These are phyloP conservation scores for Teratosphaeria epicoccoides DNA, from an alignment of 2,329 filamentous ascomycete species.

Conservation along the genomic window DNA sequence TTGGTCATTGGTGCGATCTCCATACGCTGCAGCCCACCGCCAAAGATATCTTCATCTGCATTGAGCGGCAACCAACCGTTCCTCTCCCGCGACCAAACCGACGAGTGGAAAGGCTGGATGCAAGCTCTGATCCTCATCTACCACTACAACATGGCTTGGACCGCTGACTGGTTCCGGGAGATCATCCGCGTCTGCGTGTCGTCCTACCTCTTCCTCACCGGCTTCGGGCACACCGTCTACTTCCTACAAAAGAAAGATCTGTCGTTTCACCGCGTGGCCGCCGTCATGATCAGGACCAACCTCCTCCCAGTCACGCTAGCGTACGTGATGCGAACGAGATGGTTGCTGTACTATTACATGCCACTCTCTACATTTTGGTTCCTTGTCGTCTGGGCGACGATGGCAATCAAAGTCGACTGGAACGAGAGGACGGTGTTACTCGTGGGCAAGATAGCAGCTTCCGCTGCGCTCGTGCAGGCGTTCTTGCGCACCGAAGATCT, in stretches of 20 bases:
- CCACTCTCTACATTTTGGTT: slow-evolving; percentile 54
- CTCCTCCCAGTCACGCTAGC: slow-evolving; percentile 43
- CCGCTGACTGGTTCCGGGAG: slow-evolving; percentile 43
- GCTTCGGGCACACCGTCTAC: slow-evolving; percentile 51
- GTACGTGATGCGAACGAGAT: slow-evolving; percentile 47
- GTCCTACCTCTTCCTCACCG: slow-evolving; percentile 52
- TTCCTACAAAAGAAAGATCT: slow-evolving; percentile 48
- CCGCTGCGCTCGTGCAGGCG: slow-evolving; percentile 32
- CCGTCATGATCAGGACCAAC: slow-evolving; percentile 48
- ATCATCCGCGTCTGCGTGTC: slow-evolving; percentile 45
- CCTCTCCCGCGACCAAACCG: slow-evolving; percentile 46
- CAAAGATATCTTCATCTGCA: background rate
- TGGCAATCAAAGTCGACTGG: slow-evolving; percentile 32
- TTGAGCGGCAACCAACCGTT: slow-evolving; percentile 29
- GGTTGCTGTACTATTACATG: slow-evolving; percentile 49
- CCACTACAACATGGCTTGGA: slow-evolving; percentile 47
- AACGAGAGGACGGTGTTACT: slow-evolving; percentile 38
- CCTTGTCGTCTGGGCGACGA: slow-evolving; percentile 44
- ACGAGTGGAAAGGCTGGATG: slow-evolving; percentile 60
- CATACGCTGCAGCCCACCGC: slow-evolving; percentile 7
- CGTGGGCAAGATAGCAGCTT: slow-evolving; percentile 38
- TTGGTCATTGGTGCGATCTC: slow-evolving; percentile 22
- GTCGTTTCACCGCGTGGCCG: slow-evolving; percentile 42
- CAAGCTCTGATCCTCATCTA: slow-evolving; percentile 47
- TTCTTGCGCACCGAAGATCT: slow-evolving; percentile 31